These are phyloP conservation scores for Mrakia hoshinonis DNA, from an alignment of 768 basidiomycete genomes.

Conservation along the genomic window DNA sequence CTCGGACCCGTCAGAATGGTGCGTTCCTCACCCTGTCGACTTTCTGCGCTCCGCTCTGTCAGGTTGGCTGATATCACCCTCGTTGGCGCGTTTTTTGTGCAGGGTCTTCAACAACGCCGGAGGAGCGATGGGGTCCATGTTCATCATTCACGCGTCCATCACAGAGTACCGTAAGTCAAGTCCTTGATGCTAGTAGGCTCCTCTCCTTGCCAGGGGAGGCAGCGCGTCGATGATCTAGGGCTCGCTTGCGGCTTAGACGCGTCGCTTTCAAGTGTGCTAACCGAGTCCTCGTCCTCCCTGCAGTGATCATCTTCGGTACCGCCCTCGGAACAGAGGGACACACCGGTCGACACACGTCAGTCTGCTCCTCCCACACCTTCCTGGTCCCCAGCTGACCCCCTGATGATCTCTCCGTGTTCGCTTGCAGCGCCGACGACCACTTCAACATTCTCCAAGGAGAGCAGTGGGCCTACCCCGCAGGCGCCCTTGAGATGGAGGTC, in stretches of 20 bases:
- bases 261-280: too few relatives aligned
- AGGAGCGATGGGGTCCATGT: constrained; percentile 94
- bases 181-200: too few relatives aligned
- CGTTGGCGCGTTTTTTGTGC: not conserved
- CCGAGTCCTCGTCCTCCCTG: not conserved
- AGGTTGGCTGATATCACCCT: too few relatives aligned
- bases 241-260: too few relatives aligned
- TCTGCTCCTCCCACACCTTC: not conserved
- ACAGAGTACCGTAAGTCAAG: constrained; percentile 79
- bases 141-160: constrained; percentile 89
- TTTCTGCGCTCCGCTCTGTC: not conserved
- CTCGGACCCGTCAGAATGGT: constrained; percentile 55
- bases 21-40: not conserved
- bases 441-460: constrained; percentile 91
- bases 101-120: constrained; percentile 91
- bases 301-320: constrained; percentile 69
- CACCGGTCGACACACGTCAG: constrained; percentile 67
- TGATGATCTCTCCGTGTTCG: too few relatives aligned
- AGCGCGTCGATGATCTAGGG: too few relatives aligned
- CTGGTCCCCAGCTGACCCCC: too few relatives aligned
- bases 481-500: constrained; percentile 70
- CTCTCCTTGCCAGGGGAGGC: not conserved
- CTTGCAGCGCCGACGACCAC: constrained; percentile 71
- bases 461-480: constrained; percentile 85
- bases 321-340: constrained; percentile 97